Percentiles rank a stretch among this genome's conserved stretches.
Conservation (phyloP, 2,329 filamentous ascomycete species). For the Colletotrichum musae region DNA sequence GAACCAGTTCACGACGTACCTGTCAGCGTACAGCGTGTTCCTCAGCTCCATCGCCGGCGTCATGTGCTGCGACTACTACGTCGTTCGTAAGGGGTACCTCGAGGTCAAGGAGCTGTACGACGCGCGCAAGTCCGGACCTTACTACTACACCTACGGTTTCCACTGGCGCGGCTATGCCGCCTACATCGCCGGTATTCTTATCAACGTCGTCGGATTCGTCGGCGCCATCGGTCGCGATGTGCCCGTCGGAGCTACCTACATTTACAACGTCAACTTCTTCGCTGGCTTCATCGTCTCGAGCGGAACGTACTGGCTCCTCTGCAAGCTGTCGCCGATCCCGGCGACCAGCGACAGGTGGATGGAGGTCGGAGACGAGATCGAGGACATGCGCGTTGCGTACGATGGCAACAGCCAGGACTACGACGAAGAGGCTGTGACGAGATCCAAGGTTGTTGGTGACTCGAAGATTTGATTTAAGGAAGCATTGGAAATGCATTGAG, state of each 20-base stretch:
- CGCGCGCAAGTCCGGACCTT: slow-evolving; percentile 75
- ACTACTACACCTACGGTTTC: slow-evolving; percentile 81
- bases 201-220: slow-evolving; percentile 93
- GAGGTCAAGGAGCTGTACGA: slow-evolving; percentile 86
- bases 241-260: slow-evolving; percentile 83
- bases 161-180: slow-evolving; percentile 88
- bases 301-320: slow-evolving; percentile 78
- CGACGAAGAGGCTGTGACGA: slow-evolving; percentile 51
- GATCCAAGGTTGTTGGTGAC: slow-evolving; percentile 14
- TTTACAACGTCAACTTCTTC: slow-evolving; percentile 95
- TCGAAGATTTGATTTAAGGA: slow-evolving; percentile 12
- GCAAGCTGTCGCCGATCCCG: slow-evolving; percentile 78
- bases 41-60: slow-evolving; percentile 95
- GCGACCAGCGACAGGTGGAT: slow-evolving; percentile 83
- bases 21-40: slow-evolving; percentile 94
- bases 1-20: slow-evolving; percentile 92
- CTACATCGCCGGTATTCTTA: slow-evolving; percentile 85
- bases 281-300: slow-evolving; percentile 82
- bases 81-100: slow-evolving; percentile 86
- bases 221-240: slow-evolving; percentile 82
- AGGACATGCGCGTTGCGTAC: slow-evolving; percentile 66
- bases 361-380: slow-evolving; percentile 78
- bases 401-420: slow-evolving; percentile 55
- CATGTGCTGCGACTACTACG: slow-evolving; percentile 89
- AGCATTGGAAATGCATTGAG: neutral